phyloP scores from a whole-genome alignment of 2,329 filamentous ascomycete genomes.

The Microdochium bolleyi region DNA sequence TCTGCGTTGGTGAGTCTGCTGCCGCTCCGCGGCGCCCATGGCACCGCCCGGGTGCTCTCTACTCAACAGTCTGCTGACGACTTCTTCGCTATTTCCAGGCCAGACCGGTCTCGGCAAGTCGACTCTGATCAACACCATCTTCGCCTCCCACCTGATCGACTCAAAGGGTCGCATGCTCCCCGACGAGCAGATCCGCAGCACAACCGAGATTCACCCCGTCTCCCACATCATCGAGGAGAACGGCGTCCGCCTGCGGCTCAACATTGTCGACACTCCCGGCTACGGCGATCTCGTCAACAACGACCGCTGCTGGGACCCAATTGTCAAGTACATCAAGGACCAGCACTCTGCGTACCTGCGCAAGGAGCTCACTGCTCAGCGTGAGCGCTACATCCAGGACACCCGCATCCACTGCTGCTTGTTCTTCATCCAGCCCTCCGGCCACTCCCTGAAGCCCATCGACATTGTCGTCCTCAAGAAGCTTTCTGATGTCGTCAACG shows the following conservation, averaged over 20 bases:
- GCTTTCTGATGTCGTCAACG: conserved; percentile 97
- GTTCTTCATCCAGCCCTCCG: conserved; percentile 99
- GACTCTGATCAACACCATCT: conserved; percentile 99
- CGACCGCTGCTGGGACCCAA: conserved; percentile 99
- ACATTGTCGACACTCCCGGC: conserved; percentile 97
- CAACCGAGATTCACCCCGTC: conserved; percentile 95
- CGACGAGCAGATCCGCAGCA: conserved; percentile 87
- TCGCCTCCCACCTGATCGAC: conserved; percentile 97
- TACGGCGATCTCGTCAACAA: conserved; percentile 99
- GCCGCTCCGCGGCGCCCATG: conserved; percentile 1
- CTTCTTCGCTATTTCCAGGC: conserved; percentile 45
- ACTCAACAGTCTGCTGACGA: conserved; percentile 17
- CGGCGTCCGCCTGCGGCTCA: conserved; percentile 90
- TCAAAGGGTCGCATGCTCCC: conserved; percentile 92
- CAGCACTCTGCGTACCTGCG: conserved; percentile 98
- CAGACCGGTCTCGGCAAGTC: conserved; percentile 99
- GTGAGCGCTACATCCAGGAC: conserved; percentile 98
- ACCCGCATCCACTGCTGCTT: conserved; percentile 98
- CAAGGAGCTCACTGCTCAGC: conserved; percentile 98
- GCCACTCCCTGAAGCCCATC: conserved; percentile 97
- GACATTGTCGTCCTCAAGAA: conserved; percentile 99
- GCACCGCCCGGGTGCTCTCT: conserved; percentile 1
- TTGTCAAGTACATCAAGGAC: conserved; percentile 99
- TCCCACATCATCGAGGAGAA: conserved; percentile 99
- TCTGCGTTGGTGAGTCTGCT: conserved; percentile 82